Evolutionary conservation across 1,284 basidiomycete genomes (phyloP).

Genomic region (Lignosus rhinocerotis): DNA sequence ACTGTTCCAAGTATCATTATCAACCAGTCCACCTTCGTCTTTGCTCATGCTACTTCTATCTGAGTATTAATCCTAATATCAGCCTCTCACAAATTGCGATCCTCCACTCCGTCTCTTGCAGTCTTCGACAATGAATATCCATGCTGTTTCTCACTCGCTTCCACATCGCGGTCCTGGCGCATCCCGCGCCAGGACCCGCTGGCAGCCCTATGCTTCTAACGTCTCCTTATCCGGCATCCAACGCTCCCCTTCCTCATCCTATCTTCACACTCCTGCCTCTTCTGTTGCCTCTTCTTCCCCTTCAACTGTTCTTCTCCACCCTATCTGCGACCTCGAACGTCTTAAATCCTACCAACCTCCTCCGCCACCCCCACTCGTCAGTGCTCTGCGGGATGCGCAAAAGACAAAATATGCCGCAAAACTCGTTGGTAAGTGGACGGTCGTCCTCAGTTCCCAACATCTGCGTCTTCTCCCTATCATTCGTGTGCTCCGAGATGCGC

Average conservation of each 20-base stretch:
- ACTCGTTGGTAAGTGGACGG: conserved; percentile 61
- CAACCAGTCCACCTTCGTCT: conserved; percentile 21
- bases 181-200: conserved; percentile 63
- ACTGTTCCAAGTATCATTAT: conserved; percentile 26
- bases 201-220: conserved; percentile 67
- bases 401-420: conserved; percentile 65
- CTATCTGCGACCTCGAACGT: conserved; percentile 41
- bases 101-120: conserved; percentile 26
- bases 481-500: conserved; percentile 4
- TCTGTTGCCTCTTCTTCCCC: conserved; percentile 53
- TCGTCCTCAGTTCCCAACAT: not conserved
- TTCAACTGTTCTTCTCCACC: conserved; percentile 30
- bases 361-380: conserved; percentile 35
- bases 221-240: conserved; percentile 33
- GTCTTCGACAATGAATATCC: conserved; percentile 40
- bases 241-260: conserved; percentile 43
- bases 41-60: conserved; percentile 31
- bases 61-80: conserved; percentile 25
- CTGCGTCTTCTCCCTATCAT: conserved; percentile 10
- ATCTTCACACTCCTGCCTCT: conserved; percentile 62
- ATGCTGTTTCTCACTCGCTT: conserved; percentile 59
- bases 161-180: conserved; percentile 69
- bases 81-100: conserved; percentile 19
- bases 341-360: conserved; percentile 31
- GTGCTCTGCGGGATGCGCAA: conserved; percentile 44